Evolutionary conservation across 768 basidiomycete species (phyloP).

Genomic region (Tricholoma matsutake): DNA sequence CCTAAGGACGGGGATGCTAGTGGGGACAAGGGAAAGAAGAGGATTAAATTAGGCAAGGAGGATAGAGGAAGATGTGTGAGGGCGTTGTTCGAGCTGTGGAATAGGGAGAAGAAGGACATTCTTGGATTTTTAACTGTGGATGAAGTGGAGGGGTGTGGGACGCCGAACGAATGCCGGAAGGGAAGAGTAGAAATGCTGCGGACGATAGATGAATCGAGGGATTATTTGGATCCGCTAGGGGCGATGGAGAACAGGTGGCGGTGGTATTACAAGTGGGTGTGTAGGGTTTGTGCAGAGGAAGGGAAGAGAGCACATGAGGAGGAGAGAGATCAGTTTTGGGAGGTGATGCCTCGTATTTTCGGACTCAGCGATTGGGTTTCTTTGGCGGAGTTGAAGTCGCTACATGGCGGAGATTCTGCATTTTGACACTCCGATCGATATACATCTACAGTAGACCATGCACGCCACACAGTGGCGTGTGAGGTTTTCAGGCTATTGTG

Average conservation of each 20-base stretch:
- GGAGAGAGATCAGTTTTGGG: slow-evolving; percentile 4
- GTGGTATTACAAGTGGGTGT: neutral
- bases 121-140: slow-evolving; percentile 6
- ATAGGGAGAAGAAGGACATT: slow-evolving; percentile 4
- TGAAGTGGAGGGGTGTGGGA: slow-evolving; percentile 1
- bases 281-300: slow-evolving; percentile 3
- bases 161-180: neutral
- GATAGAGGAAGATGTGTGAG: slow-evolving; percentile 6
- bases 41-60: neutral
- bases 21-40: neutral
- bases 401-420: neutral
- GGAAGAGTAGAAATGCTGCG: slow-evolving; percentile 1
- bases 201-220: neutral
- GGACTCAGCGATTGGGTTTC: slow-evolving; percentile 4
- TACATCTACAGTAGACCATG: no score
- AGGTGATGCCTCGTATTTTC: slow-evolving; percentile 3
- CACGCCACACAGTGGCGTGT: no score
- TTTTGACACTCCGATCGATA: no score
- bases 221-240: slow-evolving; percentile 3
- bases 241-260: slow-evolving; percentile 2
- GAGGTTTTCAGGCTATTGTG: no score
- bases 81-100: slow-evolving; percentile 4
- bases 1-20: no score
- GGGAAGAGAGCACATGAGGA: slow-evolving; percentile 1
- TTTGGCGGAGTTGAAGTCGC: neutral